phyloP scores from a whole-genome alignment of 495 filamentous ascomycete genomes.

The Ascobolus immersus region DNA sequence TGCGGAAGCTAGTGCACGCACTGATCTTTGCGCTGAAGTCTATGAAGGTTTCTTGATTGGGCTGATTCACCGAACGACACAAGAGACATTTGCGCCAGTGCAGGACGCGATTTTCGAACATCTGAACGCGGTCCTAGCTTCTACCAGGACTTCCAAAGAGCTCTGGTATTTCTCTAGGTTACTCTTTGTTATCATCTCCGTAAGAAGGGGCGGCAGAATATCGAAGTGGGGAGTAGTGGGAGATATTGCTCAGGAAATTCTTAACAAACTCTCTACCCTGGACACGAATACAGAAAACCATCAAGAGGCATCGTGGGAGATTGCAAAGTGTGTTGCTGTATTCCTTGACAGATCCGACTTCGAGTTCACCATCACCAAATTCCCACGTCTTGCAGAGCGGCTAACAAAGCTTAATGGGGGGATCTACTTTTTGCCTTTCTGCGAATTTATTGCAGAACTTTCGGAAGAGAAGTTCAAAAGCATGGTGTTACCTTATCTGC shows the following conservation, averaged over 20 bases:
- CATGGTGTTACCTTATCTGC: conserved; percentile 54
- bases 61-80: conserved; percentile 53
- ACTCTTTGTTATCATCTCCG: conserved; percentile 41
- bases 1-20: conserved; percentile 2
- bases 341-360: conserved; percentile 51
- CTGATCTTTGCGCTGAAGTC: conserved; percentile 28
- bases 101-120: conserved; percentile 31
- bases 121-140: conserved; percentile 17
- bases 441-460: conserved; percentile 46
- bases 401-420: conserved; percentile 9
- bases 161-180: conserved; percentile 30
- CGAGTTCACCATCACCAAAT: conserved; percentile 41
- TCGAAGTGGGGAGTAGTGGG: conserved; percentile 43
- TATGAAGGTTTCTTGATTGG: conserved; percentile 49
- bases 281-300: conserved; percentile 19
- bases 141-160: conserved; percentile 17
- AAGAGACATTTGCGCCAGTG: conserved; percentile 39
- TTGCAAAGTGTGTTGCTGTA: conserved; percentile 38
- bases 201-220: conserved; percentile 53
- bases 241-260: conserved; percentile 27
- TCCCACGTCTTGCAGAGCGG: too few relatives aligned
- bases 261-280: too few relatives aligned
- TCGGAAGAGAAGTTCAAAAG: conserved; percentile 49
- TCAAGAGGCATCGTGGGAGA: conserved; percentile 26
- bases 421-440: conserved; percentile 49